Percentiles rank a stretch among this genome's conserved stretches.
These are phyloP conservation scores for Ogataea pignaliae DNA, from an alignment of 805 yeast species.

Conservation along the genomic window DNA sequence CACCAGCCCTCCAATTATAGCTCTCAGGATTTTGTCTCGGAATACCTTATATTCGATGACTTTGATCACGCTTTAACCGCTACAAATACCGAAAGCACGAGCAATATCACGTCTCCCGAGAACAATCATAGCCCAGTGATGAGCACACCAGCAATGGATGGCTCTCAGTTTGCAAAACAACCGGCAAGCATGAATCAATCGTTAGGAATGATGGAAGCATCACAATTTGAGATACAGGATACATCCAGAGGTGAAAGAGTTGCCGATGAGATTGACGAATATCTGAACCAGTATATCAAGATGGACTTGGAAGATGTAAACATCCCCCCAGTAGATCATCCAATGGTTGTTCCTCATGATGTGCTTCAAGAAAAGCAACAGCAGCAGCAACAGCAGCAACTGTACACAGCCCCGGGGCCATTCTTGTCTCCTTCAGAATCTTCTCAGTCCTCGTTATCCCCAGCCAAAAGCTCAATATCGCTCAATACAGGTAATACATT, in stretches of 20 bases:
- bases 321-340: background rate
- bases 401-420: background rate
- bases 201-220: background rate
- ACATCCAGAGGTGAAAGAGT: background rate
- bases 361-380: background rate
- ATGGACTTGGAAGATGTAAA: slow-evolving; percentile 14
- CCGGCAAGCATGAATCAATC: slow-evolving; percentile 7
- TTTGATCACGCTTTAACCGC: slow-evolving; percentile 2
- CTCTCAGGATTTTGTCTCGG: slow-evolving; percentile 1
- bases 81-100: slow-evolving; percentile 3
- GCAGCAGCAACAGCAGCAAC: background rate
- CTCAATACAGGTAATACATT: too few species aligned
- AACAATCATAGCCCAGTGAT: too few species aligned
- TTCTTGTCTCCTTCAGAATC: too few species aligned
- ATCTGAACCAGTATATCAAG: slow-evolving; percentile 16
- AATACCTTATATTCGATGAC: slow-evolving; percentile 10
- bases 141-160: too few species aligned
- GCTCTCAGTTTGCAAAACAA: background rate
- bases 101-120: background rate
- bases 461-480: too few species aligned
- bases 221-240: too few species aligned
- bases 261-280: slow-evolving; percentile 12
- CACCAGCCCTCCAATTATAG: background rate
- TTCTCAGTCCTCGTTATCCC: too few species aligned
- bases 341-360: background rate